phyloP scores from a whole-genome alignment of 2,329 filamentous ascomycete genomes.

The Dryadomyces sulphureus region DNA sequence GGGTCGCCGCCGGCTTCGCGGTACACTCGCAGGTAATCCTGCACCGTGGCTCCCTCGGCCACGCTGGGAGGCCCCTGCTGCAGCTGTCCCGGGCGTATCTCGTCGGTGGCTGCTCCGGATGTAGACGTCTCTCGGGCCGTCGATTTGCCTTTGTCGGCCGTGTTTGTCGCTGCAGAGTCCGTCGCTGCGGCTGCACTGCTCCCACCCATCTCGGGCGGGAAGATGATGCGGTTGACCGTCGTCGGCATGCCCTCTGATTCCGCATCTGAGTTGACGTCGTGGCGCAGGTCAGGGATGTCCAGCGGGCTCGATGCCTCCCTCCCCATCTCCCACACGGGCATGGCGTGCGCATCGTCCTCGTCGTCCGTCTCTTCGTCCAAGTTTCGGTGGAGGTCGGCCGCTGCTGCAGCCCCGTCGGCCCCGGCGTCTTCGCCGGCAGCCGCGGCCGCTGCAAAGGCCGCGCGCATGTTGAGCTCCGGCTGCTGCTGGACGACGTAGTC shows the following conservation, averaged over 20 bases:
- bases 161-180: not conserved
- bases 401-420: not conserved
- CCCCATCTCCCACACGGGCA: not conserved
- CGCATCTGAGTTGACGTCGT: not conserved
- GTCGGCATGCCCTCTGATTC: not conserved
- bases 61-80: conserved; percentile 1
- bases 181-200: not conserved
- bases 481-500: conserved; percentile 99
- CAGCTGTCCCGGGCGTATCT: not conserved
- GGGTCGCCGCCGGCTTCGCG: conserved; percentile 44
- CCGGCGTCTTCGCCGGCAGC: not conserved
- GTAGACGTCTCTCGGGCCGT: not conserved
- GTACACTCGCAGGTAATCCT: conserved; percentile 40
- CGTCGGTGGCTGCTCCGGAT: not conserved
- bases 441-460: conserved; percentile 32
- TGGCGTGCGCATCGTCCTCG: not conserved
- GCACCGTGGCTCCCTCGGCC: conserved; percentile 14
- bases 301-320: not conserved
- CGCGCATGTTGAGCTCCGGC: conserved; percentile 74
- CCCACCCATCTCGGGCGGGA: not conserved
- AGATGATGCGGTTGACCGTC: not conserved
- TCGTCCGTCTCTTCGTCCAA: not conserved
- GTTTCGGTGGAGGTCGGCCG: too few relatives aligned
- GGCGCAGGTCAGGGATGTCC: not conserved
- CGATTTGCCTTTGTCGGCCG: not conserved